These are phyloP conservation scores for Neoboletus brunneissimus DNA, from an alignment of 768 basidiomycete genomes.

Conservation along the genomic window DNA sequence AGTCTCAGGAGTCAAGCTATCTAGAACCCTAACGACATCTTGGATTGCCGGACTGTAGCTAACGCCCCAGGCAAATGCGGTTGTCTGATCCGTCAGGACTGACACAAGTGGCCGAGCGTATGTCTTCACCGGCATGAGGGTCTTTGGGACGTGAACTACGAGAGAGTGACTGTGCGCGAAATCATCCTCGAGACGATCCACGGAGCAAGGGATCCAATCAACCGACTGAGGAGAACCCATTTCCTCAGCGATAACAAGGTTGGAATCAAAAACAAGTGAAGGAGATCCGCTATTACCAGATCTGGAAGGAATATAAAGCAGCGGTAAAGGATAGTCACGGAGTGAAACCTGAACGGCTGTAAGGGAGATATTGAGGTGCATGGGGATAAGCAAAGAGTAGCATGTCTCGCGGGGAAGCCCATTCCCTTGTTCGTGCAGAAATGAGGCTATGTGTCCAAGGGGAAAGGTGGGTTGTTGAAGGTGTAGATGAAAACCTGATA, in stretches of 20 bases:
- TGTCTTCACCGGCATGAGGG: conserved; percentile 93
- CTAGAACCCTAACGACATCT: conserved; percentile 80
- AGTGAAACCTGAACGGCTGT: conserved; percentile 59
- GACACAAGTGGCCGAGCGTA: conserved; percentile 75
- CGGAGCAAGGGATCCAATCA: conserved; percentile 66
- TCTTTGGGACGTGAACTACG: conserved; percentile 72
- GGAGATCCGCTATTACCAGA: conserved; percentile 33
- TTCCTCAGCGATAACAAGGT: conserved; percentile 87
- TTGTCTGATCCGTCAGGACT: conserved; percentile 60
- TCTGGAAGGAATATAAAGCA: conserved; percentile 67
- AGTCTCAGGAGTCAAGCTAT: conserved; percentile 73
- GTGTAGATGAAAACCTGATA: conserved; percentile 57
- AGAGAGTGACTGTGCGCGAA: conserved; percentile 51
- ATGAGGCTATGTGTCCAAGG: conserved; percentile 51
- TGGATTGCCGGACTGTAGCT: conserved; percentile 85
- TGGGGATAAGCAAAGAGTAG: conserved; percentile 79
- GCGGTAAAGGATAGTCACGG: conserved; percentile 86
- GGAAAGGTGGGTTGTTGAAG: conserved; percentile 62
- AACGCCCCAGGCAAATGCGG: conserved; percentile 84
- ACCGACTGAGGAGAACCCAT: conserved; percentile 66
- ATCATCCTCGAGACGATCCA: conserved; percentile 57
- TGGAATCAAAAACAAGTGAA: conserved; percentile 65
- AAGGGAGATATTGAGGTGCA: conserved; percentile 72
- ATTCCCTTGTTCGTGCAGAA: conserved; percentile 62
- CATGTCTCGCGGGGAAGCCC: conserved; percentile 66